Conservation (phyloP, 345 rosid species). For the Nephelium lappaceum region DNA sequence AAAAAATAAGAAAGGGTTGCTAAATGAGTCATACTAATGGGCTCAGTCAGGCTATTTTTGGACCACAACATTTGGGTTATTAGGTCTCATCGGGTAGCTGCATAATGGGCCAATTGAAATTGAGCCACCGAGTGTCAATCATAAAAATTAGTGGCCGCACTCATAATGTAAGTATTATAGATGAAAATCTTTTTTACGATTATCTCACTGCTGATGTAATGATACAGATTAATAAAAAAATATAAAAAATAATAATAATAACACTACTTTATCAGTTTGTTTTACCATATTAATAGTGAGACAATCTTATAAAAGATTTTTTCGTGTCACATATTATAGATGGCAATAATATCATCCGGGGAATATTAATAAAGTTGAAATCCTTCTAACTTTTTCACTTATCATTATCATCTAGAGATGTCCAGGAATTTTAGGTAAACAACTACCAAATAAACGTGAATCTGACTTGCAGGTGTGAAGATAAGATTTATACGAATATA, state of each 20-base stretch:
- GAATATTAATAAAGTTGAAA: slow-evolving; percentile 24
- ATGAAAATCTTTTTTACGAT: too few relatives aligned
- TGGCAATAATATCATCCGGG: slow-evolving; percentile 16
- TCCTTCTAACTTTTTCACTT: slow-evolving; percentile 16
- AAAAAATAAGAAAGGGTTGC: too few relatives aligned
- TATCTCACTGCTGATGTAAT: too few relatives aligned
- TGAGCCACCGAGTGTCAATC: too few relatives aligned
- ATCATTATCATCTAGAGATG: slow-evolving; percentile 14
- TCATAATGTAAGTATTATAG: too few relatives aligned
- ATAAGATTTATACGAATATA: neutral
- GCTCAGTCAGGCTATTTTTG: neutral
- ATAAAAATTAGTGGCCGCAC: too few relatives aligned
- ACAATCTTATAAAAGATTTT: too few relatives aligned
- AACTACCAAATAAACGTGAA: slow-evolving; percentile 16
- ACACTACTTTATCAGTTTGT: too few relatives aligned
- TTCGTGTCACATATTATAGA: too few relatives aligned
- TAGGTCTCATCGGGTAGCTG: neutral
- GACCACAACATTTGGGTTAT: neutral
- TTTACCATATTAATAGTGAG: too few relatives aligned
- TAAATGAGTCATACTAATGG: neutral
- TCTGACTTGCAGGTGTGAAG: slow-evolving; percentile 27
- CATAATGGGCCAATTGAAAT: neutral
- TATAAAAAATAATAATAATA: too few relatives aligned
- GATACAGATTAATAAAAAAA: too few relatives aligned
- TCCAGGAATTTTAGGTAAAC: slow-evolving; percentile 18